A percentile compares a stretch with the other conserved stretches of the same genome.
These are phyloP conservation scores for Antrodiella citrinella DNA, from an alignment of 768 basidiomycete genomes.

Conservation along the genomic window DNA sequence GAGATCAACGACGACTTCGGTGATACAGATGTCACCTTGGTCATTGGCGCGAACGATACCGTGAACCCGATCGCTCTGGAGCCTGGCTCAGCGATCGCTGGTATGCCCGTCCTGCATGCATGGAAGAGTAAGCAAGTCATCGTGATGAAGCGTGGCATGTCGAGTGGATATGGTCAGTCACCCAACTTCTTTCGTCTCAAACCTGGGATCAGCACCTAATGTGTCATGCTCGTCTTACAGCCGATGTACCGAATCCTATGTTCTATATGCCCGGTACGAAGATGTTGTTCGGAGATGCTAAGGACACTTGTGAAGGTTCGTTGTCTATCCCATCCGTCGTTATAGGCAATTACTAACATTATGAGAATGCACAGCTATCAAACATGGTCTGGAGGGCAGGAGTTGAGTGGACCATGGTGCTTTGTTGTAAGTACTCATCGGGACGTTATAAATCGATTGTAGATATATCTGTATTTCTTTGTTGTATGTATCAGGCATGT, in stretches of 20 bases:
- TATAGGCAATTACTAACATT: not conserved
- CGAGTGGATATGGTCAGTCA: slow-evolving; percentile 77
- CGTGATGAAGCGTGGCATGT: slow-evolving; percentile 89
- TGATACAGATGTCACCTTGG: slow-evolving; percentile 84
- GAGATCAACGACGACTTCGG: slow-evolving; percentile 90
- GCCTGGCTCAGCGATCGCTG: slow-evolving; percentile 79
- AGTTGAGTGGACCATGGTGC: not conserved
- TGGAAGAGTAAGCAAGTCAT: slow-evolving; percentile 93
- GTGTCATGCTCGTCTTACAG: slow-evolving; percentile 26
- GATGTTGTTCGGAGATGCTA: slow-evolving; percentile 91
- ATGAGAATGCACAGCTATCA: slow-evolving; percentile 20
- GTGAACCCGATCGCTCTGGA: slow-evolving; percentile 89
- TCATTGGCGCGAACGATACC: slow-evolving; percentile 89
- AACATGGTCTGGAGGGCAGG: slow-evolving; percentile 24
- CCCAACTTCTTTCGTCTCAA: slow-evolving; percentile 1
- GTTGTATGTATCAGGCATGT: not conserved
- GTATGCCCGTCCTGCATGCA: slow-evolving; percentile 87
- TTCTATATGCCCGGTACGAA: slow-evolving; percentile 87
- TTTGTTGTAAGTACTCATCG: not conserved
- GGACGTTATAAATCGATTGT: not conserved
- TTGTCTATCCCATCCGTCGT: not conserved
- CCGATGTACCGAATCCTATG: slow-evolving; percentile 90
- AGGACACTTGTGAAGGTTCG: slow-evolving; percentile 80
- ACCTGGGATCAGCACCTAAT: not conserved
- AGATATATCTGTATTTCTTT: not conserved